Conservation (phyloP, 768 basidiomycete species). For the Leccinum sublutescens region DNA sequence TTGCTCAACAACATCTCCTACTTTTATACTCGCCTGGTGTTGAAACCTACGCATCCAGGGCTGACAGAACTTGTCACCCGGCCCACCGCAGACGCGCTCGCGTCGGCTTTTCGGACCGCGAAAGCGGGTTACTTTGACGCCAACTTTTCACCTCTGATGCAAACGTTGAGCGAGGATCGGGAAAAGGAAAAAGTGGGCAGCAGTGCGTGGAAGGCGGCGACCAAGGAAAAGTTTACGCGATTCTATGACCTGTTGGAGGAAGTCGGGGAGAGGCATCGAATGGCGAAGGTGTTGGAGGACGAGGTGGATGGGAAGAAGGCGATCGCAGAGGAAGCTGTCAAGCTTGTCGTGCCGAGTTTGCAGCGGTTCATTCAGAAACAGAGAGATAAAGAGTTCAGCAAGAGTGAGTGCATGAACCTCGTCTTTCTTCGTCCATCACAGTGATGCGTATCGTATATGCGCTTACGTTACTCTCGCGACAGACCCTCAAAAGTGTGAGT, state of each 20-base stretch:
- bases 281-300: slow-evolving; percentile 69
- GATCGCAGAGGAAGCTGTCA: slow-evolving; percentile 71
- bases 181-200: slow-evolving; percentile 45
- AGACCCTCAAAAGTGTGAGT: slow-evolving; percentile 57
- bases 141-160: slow-evolving; percentile 78
- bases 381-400: slow-evolving; percentile 80
- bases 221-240: slow-evolving; percentile 79
- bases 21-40: slow-evolving; percentile 57
- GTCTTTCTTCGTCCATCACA: neutral
- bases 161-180: slow-evolving; percentile 50
- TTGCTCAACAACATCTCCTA: slow-evolving; percentile 78
- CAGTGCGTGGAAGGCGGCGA: slow-evolving; percentile 49
- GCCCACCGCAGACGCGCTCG: slow-evolving; percentile 59
- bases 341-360: slow-evolving; percentile 72
- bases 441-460: neutral
- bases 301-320: slow-evolving; percentile 58
- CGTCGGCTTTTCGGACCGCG: slow-evolving; percentile 72
- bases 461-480: neutral
- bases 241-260: slow-evolving; percentile 84
- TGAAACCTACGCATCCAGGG: slow-evolving; percentile 46
- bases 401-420: slow-evolving; percentile 49
- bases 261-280: slow-evolving; percentile 68
- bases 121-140: slow-evolving; percentile 84
- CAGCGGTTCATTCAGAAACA: slow-evolving; percentile 74
- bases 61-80: slow-evolving; percentile 56